Conservation (phyloP, 2,329 filamentous ascomycete genomes). For the Claviceps fusiformis region DNA sequence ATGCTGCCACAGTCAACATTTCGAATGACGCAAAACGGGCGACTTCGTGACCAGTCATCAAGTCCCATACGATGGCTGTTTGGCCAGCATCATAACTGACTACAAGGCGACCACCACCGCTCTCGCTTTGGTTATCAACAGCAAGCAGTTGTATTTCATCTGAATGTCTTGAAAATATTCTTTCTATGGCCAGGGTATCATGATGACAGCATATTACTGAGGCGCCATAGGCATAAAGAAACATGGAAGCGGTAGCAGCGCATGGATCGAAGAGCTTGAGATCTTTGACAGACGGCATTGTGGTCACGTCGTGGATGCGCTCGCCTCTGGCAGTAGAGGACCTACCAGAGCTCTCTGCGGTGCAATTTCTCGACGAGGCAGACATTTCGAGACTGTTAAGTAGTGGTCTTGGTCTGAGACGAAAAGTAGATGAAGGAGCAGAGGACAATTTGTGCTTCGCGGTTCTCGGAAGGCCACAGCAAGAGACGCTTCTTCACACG, state of each 20-base stretch:
- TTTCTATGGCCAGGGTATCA: constrained; percentile 79
- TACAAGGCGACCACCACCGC: constrained; percentile 70
- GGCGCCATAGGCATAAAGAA: constrained; percentile 76
- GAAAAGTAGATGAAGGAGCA: constrained; percentile 14
- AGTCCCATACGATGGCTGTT: constrained; percentile 92
- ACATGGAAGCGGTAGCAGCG: constrained; percentile 79
- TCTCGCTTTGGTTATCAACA: constrained; percentile 83
- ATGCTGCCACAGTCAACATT: constrained; percentile 68
- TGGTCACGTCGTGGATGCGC: constrained; percentile 35
- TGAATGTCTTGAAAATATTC: constrained; percentile 69
- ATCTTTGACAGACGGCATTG: constrained; percentile 35
- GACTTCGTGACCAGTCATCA: constrained; percentile 81
- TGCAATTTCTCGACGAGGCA: constrained; percentile 43
- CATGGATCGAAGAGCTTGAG: constrained; percentile 65
- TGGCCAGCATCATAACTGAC: constrained; percentile 87
- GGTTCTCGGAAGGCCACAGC: constrained; percentile 10
- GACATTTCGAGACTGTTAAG: constrained; percentile 33
- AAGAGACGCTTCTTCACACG: constrained; percentile 9
- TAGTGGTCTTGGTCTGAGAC: constrained; percentile 6
- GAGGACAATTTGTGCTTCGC: constrained; percentile 6
- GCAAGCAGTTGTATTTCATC: constrained; percentile 74
- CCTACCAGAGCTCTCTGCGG: constrained; percentile 42
- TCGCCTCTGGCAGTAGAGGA: constrained; percentile 32
- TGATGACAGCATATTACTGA: constrained; percentile 81
- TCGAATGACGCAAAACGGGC: constrained; percentile 89